Evolutionary conservation across 257 asterid species (phyloP).

Genomic region (Paraleonurus japonicus): DNA sequence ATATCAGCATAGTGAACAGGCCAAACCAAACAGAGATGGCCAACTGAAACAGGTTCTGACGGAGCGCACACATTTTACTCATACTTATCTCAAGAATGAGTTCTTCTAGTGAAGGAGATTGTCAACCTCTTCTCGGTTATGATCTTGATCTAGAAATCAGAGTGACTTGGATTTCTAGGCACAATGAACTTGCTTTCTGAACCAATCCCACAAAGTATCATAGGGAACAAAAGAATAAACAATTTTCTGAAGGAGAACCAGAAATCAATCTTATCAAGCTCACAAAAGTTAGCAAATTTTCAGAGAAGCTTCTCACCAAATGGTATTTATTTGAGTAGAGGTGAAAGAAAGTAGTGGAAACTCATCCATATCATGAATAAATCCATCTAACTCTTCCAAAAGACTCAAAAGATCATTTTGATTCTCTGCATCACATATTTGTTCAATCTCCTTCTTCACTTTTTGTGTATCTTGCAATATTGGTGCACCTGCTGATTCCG

Average conservation of each 20-base stretch:
- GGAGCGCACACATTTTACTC: background rate
- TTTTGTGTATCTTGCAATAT: conserved; percentile 22
- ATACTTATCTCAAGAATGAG: background rate
- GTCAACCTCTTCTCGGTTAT: background rate
- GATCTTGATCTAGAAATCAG: conserved; percentile 15
- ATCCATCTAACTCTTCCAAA: conserved; percentile 52
- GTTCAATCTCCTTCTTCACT: conserved; percentile 48
- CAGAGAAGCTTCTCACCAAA: conserved; percentile 53
- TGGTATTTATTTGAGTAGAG: conserved; percentile 39
- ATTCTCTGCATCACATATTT: conserved; percentile 29
- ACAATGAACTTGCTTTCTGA: background rate
- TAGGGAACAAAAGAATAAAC: background rate
- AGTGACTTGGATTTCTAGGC: background rate
- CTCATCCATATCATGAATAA: conserved; percentile 47
- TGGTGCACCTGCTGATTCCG: conserved; percentile 25
- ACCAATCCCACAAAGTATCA: background rate
- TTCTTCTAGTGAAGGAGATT: background rate
- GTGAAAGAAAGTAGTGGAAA: conserved; percentile 42
- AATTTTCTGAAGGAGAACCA: conserved; percentile 12
- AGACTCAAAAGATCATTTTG: conserved; percentile 38
- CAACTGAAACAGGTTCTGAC: background rate
- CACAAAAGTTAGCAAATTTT: background rate
- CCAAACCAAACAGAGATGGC: conserved; percentile 8
- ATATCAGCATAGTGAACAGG: conserved; percentile 4
- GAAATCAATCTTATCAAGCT: conserved; percentile 21